Base-by-base conservation (phyloP, 192 early-diverging fungal species). In the Linnemannia elongata region DNA sequence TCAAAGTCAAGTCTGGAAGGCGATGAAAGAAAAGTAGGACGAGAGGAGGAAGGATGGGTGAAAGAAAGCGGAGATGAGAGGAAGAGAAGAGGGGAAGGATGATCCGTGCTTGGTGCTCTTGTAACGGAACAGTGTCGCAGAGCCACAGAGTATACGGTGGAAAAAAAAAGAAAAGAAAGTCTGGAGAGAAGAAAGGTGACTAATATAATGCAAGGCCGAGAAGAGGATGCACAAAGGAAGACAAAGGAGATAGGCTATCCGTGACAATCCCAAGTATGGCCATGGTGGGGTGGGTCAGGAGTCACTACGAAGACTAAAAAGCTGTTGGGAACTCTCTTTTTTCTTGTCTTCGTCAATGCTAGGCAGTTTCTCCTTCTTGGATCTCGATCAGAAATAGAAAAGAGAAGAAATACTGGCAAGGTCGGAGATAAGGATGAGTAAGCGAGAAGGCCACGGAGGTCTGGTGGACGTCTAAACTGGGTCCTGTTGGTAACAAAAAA, bases 101-200 rank as follows among this genome's bases (percentile, higher is more conserved):
- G 60, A 80, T 68, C 72, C 42, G 72, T 69, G 79, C 72, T 68
- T 80, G 38, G 55, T 45, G 73, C 45, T 35, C 70, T 72, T 41
- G 70, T 72, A 42, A 27, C 70, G 70, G n/a, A 72, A 72, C 3
- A 22, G 66, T 72, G 38, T 72, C 33, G 41, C 41, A 13, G 39
- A 42, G 41, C 8, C 2, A 22, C 36, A 12, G 70, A 72, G 41
- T 52, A 27, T 5, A 44, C 24, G 12, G 15, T 35, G 71, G 12
- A 52, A 74, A 49, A 47, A 13, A 22, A 13, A 27, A 22, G 71
- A 45, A n/a, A 22, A 24, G 72, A 27, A 30, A 45, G 36, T 36
- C 9, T 55, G 47, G 17, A 7, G 30, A 36, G 39, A 79, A 15
- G 27, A 76, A 15, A 69, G 38, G 72, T 5, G 27, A 49, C 60